Base-by-base conservation (phyloP, 2,329 filamentous ascomycete genomes). In the Fusarium sp. region DNA sequence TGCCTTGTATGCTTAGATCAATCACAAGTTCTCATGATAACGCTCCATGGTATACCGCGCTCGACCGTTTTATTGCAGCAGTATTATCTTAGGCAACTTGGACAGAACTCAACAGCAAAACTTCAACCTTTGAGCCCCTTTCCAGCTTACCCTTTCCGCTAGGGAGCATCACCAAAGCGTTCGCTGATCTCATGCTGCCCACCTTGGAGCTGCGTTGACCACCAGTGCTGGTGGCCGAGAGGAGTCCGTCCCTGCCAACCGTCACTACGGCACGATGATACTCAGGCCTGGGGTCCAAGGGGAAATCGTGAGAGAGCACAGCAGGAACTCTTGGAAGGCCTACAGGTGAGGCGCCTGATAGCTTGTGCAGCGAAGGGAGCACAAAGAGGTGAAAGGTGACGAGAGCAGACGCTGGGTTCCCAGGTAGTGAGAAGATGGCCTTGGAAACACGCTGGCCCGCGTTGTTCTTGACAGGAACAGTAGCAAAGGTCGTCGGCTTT, bases 401-500 rank as follows among this genome's bases (percentile, higher is more conserved):
- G 3, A 97, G 82, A 0, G 95, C 94, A 3, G 91, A 95, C 2
- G 94, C 95, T 0, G 95, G 95, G 73, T 99, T 99, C 0, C 95
- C 95, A 0, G 95, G 95, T 0, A 99, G 82, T 0, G 92, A 91
- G 77, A 99, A 99, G 64, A 99, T 86, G 54, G 89, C 82, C 71
- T 91, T 93, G 2, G 78, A 79, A 21, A 86, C 75, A 41, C 87
- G 82, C 36, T 84, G 79, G 17, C 87, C 85, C 2, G 70, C 72
- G 59, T 84, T 83, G 56, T 85, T 80, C 74, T 88, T 88, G 35
- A 84, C 80, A 1, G 91, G 88, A 0, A 98, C 84, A 0, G 92
- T 97, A 3, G 95, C 95, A 74, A 99, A 99, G 0, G 95, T 99
- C 0, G 93, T 97, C 3, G 95, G 95, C 76, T 98, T 99, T 5